These are phyloP conservation scores for Bacidia gigantensis DNA, from an alignment of 495 filamentous ascomycete species.

Conservation along the genomic window DNA sequence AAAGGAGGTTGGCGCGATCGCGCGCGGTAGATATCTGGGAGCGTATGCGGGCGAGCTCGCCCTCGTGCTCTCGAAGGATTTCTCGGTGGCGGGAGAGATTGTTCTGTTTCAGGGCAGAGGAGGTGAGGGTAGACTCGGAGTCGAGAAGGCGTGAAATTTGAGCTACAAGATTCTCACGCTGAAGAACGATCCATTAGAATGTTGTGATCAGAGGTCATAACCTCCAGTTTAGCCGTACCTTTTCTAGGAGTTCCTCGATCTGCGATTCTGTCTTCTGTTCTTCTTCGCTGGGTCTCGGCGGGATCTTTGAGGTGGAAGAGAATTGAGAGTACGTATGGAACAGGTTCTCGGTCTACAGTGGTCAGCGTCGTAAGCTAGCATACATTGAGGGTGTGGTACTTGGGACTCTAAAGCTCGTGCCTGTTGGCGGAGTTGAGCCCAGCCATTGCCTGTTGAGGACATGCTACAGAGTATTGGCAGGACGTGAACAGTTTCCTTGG, in stretches of 20 bases:
- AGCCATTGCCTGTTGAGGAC: slow-evolving; percentile 54
- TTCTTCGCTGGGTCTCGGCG: slow-evolving; percentile 71
- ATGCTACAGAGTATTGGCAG: no score
- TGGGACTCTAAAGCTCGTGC: slow-evolving; percentile 83
- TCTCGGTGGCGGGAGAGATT: slow-evolving; percentile 87
- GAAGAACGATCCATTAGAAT: neutral
- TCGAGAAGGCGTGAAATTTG: slow-evolving; percentile 84
- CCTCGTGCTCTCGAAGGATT: slow-evolving; percentile 73
- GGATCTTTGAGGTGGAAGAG: slow-evolving; percentile 66
- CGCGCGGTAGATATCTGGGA: slow-evolving; percentile 56
- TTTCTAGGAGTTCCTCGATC: slow-evolving; percentile 72
- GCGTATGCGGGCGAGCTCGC: slow-evolving; percentile 63
- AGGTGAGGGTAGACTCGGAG: slow-evolving; percentile 77
- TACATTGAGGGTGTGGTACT: slow-evolving; percentile 34
- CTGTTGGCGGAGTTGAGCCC: slow-evolving; percentile 92
- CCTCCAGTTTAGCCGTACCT: slow-evolving; percentile 29
- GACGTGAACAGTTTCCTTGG: no score
- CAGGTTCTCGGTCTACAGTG: slow-evolving; percentile 65
- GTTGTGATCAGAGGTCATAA: slow-evolving; percentile 5
- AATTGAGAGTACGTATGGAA: slow-evolving; percentile 96
- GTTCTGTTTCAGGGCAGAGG: slow-evolving; percentile 86
- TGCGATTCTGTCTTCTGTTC: slow-evolving; percentile 66
- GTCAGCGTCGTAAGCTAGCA: neutral
- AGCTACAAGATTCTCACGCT: slow-evolving; percentile 71
- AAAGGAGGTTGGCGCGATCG: slow-evolving; percentile 80